Conservation (phyloP, 768 basidiomycete species). For the Boletus vinaceobasis region DNA sequence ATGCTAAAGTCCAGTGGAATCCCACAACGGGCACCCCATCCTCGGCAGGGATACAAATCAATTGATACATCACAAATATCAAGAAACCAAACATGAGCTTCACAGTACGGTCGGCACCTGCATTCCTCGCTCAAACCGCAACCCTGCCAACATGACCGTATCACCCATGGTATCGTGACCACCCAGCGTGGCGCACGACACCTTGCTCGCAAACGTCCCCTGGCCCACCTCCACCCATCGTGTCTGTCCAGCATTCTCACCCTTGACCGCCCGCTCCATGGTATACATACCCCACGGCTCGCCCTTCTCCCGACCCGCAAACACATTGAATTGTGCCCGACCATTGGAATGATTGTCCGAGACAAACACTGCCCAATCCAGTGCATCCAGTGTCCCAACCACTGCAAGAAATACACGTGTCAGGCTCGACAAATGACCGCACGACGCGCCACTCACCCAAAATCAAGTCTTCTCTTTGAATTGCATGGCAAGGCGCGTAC, state of each 20-base stretch:
- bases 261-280: constrained; percentile 46
- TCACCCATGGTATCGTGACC: constrained; percentile 32
- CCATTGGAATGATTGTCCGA: constrained; percentile 67
- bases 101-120: constrained; percentile 52
- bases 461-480: constrained; percentile 58
- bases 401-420: constrained; percentile 33
- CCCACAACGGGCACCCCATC: too few species aligned
- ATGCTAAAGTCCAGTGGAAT: too few species aligned
- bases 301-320: constrained; percentile 44
- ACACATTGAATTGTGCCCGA: constrained; percentile 70
- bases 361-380: constrained; percentile 73
- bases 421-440: not conserved
- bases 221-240: constrained; percentile 42
- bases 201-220: constrained; percentile 48
- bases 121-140: constrained; percentile 64
- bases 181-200: constrained; percentile 40
- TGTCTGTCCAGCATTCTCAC: constrained; percentile 42
- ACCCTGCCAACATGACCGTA: constrained; percentile 57
- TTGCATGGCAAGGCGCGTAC: constrained; percentile 44
- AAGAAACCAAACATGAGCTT: not conserved
- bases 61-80: not conserved
- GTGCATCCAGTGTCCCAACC: constrained; percentile 67
- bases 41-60: constrained; percentile 15
- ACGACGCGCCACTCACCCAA: constrained; percentile 32
- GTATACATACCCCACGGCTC: constrained; percentile 76